phyloP scores from a whole-genome alignment of 352 stramenopile species.

The Globisporangium nagaii region DNA sequence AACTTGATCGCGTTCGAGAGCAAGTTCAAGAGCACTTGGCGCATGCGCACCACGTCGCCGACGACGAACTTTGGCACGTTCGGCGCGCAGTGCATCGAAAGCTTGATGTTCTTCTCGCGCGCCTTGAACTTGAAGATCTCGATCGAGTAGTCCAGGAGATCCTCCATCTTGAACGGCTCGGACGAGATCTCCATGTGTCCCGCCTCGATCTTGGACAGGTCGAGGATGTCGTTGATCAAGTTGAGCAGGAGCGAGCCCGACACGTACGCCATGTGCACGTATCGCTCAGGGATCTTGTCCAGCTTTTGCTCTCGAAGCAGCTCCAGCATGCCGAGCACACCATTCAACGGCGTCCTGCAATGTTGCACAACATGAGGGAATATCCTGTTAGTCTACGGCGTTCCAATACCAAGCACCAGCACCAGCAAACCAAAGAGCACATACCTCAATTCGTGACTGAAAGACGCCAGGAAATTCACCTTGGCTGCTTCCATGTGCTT shows the following conservation, averaged over 20 bases:
- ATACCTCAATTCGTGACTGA: constrained; percentile 51
- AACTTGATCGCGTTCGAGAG: constrained; percentile 81
- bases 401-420: neutral
- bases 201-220: constrained; percentile 90
- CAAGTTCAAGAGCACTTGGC: constrained; percentile 70
- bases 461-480: constrained; percentile 65
- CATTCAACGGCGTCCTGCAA: constrained; percentile 61
- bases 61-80: constrained; percentile 51
- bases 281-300: constrained; percentile 51
- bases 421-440: neutral
- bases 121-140: constrained; percentile 84
- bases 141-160: constrained; percentile 65
- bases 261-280: constrained; percentile 69
- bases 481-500: constrained; percentile 65
- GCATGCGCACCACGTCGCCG: constrained; percentile 58
- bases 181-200: constrained; percentile 78
- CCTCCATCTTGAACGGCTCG: constrained; percentile 73
- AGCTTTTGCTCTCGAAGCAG: constrained; percentile 58
- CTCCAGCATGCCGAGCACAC: constrained; percentile 75
- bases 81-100: constrained; percentile 51
- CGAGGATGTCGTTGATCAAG: constrained; percentile 84
- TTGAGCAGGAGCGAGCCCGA: constrained; percentile 62
- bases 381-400: neutral
- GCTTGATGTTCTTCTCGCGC: constrained; percentile 75
- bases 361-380: neutral